Evolutionary conservation across 768 basidiomycete genomes (phyloP), one percentile per base, ranked within the genome.

Genomic region (Paxillus involutus): DNA sequence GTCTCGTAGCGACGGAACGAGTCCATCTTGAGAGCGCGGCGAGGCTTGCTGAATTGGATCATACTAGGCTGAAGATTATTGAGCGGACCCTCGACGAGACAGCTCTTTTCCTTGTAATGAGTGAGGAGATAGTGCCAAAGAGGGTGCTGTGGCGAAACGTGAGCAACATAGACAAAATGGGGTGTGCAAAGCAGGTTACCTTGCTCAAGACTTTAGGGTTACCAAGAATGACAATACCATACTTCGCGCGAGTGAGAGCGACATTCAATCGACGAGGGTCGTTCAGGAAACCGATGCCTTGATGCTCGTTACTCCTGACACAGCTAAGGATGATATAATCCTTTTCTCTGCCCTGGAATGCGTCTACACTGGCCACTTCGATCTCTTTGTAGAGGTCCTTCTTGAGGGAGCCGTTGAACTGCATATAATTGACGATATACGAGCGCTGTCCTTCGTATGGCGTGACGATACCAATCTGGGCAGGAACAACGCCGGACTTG

Each of bases 301-400:
- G 97, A 69, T 99, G 97, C 68, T 99, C 97, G 71, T 99, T 99
- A 74, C 94, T 96, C 69, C 97, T 78, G 16, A 99, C 97, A 66
- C 97, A 98, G 67, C 89, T 92, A 46, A 99, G 80, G 64, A 99
- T 98, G 70, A 99, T 98, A 65, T 99, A 99, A 70, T 99, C 97
- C 81, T 99, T 99, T 77, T 99, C 97, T 67, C 97, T 84, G 45
- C 97, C 97, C 69, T 99, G 97, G 83, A 99, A 99, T 6, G 97
- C 97, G 68, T 99, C 97, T 50, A 99, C 97, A 59, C 91, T 94
- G 5, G 97, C 97, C 45, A 99, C 97, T 69, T 99, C 97, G 39
- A 99, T 95, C 66, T 99, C 97, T 77, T 99, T 99, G 78, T 99
- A 99, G 16, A 98, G 72, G 60, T 99, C 97, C 76, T 98, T 99